Evolutionary conservation across 2,329 filamentous ascomycete genomes (phyloP).

Genomic region (Lachnellula hyalina): DNA sequence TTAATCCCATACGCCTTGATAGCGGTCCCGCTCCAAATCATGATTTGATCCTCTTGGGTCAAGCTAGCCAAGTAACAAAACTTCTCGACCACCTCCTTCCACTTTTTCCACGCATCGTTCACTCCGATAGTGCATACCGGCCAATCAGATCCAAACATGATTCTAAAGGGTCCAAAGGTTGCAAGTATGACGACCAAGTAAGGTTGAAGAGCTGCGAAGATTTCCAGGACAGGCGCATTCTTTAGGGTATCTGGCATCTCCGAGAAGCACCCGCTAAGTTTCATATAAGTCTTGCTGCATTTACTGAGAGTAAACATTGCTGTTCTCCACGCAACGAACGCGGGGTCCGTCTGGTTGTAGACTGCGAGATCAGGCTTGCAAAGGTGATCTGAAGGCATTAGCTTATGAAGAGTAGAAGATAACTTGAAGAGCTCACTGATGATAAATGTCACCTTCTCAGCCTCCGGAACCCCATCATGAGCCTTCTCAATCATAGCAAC

Average conservation of each 20-base stretch:
- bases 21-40: constrained; percentile 70
- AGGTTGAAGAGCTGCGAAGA: constrained; percentile 59
- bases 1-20: constrained; percentile 60
- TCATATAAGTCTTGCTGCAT: constrained; percentile 70
- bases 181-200: constrained; percentile 70
- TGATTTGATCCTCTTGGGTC: constrained; percentile 53
- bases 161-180: constrained; percentile 63
- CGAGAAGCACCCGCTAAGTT: constrained; percentile 81
- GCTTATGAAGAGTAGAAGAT: not conserved
- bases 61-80: constrained; percentile 61
- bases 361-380: constrained; percentile 78
- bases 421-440: constrained; percentile 26
- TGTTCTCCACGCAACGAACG: constrained; percentile 63
- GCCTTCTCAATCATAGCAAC: constrained; percentile 65
- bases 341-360: constrained; percentile 42
- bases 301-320: constrained; percentile 63
- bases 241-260: constrained; percentile 61
- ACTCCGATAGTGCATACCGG: constrained; percentile 74
- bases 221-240: constrained; percentile 44
- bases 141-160: constrained; percentile 95
- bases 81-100: constrained; percentile 65
- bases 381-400: constrained; percentile 62
- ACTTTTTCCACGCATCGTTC: constrained; percentile 63
- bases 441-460: constrained; percentile 43
- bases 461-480: constrained; percentile 54